Evolutionary conservation across 352 stramenopile genomes (phyloP).

Genomic region (Blastocystis sp.): DNA sequence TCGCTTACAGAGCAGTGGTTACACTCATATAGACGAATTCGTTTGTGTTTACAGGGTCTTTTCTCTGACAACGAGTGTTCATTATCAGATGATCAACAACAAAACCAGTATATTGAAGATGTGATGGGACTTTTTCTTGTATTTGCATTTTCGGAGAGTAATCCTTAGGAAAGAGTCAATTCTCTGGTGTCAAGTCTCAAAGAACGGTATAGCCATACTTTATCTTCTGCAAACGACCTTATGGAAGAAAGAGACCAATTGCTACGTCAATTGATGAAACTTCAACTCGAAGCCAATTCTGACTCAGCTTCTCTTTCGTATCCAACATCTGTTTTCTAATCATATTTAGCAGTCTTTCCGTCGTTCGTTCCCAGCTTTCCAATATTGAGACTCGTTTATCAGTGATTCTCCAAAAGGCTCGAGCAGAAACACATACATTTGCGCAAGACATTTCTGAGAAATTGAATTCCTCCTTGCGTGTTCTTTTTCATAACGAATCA

Average conservation of each 20-base stretch:
- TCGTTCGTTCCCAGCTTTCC: too few species aligned
- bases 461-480: too few species aligned
- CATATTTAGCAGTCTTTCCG: too few species aligned
- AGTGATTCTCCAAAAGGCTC: too few species aligned
- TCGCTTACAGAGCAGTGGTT: neutral
- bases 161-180: neutral
- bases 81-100: neutral
- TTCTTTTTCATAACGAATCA: too few species aligned
- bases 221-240: neutral
- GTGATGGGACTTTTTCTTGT: neutral
- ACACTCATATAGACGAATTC: neutral
- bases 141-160: neutral
- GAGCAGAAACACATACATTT: too few species aligned
- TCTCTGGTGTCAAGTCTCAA: neutral
- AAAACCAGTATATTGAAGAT: neutral
- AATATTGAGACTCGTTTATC: too few species aligned
- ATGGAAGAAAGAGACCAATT: neutral
- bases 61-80: neutral
- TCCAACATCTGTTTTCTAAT: too few species aligned
- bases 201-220: neutral
- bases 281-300: neutral
- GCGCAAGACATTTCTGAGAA: too few species aligned
- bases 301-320: too few species aligned
- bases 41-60: neutral
- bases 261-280: neutral